phyloP scores from a whole-genome alignment of 345 rosid genomes.

The Dimocarpus longan region DNA sequence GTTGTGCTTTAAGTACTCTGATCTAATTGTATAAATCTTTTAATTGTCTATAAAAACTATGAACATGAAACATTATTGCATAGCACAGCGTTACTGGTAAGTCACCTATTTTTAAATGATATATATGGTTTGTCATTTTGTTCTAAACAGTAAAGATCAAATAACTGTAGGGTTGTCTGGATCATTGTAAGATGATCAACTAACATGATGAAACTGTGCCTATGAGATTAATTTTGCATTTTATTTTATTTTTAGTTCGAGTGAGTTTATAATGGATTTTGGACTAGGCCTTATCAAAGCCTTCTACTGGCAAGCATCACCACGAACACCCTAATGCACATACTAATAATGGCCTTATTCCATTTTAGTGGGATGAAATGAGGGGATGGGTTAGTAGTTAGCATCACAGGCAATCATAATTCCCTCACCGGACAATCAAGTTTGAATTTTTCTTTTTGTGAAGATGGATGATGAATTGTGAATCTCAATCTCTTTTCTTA shows the following conservation, averaged over 20 bases:
- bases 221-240: neutral
- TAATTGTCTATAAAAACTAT: neutral
- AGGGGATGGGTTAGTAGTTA: neutral
- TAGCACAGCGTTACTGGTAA: neutral
- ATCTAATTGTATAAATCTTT: neutral
- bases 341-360: neutral
- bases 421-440: neutral
- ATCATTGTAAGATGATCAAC: neutral
- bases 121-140: too few relatives aligned
- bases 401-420: neutral
- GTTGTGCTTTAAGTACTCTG: slow-evolving; percentile 67
- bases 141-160: neutral
- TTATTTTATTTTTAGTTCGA: neutral
- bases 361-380: neutral
- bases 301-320: neutral
- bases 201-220: neutral
- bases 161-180: neutral
- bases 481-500: neutral
- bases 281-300: neutral
- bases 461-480: neutral
- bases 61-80: neutral
- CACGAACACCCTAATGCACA: neutral
- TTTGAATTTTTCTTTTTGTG: neutral
- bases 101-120: too few relatives aligned
- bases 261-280: neutral